Percentiles rank a stretch among this genome's conserved stretches.
phyloP scores from a whole-genome alignment of 2,329 filamentous ascomycete species.

The Lecanosticta acicola region DNA sequence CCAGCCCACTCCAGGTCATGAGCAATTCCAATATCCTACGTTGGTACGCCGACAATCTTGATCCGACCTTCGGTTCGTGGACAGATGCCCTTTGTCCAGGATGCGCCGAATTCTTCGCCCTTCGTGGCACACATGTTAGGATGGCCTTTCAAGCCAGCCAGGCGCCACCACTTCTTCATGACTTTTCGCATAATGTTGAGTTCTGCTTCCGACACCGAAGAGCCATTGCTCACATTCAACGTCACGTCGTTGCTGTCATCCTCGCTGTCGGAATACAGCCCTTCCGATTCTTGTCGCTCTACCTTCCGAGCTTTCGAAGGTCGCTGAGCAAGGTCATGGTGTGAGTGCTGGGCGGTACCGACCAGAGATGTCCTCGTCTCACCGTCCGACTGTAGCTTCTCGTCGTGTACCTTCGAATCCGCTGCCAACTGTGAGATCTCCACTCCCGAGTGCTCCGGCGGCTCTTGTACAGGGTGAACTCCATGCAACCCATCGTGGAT shows the following conservation, averaged over 20 bases:
- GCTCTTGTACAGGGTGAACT: constrained; percentile 37
- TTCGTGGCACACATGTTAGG: constrained; percentile 46
- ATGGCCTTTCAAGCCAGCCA: constrained; percentile 55
- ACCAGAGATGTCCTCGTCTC: constrained; percentile 14
- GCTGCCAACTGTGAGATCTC: neutral
- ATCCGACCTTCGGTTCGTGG: constrained; percentile 76
- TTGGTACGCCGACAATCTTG: constrained; percentile 20
- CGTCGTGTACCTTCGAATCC: constrained; percentile 2
- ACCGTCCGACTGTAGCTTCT: constrained; percentile 5
- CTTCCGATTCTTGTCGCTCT: constrained; percentile 3
- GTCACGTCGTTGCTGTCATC: constrained; percentile 37
- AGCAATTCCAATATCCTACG: neutral
- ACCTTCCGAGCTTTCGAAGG: constrained; percentile 10
- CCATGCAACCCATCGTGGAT: constrained; percentile 59
- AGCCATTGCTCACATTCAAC: constrained; percentile 39
- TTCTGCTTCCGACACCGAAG: constrained; percentile 40
- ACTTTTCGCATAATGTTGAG: constrained; percentile 63
- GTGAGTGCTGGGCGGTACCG: constrained; percentile 17
- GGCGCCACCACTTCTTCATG: constrained; percentile 66
- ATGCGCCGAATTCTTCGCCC: constrained; percentile 55
- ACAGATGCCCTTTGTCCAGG: constrained; percentile 76
- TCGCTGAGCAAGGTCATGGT: constrained; percentile 10
- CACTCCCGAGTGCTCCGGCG: constrained; percentile 11
- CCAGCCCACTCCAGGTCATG: neutral
- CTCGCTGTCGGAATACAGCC: constrained; percentile 30